Conservation (phyloP, 495 filamentous ascomycete species). For the Barbatosphaeria neglecta region DNA sequence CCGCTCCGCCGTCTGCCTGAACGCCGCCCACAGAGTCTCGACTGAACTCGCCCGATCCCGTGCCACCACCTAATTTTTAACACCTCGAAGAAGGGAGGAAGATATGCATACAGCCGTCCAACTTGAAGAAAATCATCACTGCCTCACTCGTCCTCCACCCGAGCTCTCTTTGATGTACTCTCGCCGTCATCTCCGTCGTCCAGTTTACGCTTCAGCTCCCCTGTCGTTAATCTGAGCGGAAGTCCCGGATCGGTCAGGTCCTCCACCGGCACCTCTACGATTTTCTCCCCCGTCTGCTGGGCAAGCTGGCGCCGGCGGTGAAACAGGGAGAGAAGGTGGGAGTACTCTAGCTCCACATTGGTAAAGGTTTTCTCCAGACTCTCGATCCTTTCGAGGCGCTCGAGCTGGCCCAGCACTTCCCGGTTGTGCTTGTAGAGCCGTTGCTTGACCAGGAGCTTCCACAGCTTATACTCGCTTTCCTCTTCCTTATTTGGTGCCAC, state of each 20-base stretch:
- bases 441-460: constrained; percentile 74
- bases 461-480: constrained; percentile 55
- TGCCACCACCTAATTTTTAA: too few relatives aligned
- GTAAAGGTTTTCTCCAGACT: constrained; percentile 69
- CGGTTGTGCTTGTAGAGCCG: constrained; percentile 68
- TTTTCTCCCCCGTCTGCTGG: background rate
- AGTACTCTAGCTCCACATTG: constrained; percentile 75
- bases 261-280: too few relatives aligned
- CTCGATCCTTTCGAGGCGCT: constrained; percentile 60
- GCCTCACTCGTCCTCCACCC: constrained; percentile 22
- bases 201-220: constrained; percentile 17
- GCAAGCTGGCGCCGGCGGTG: constrained; percentile 12
- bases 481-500: constrained; percentile 18
- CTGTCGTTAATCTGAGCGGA: background rate
- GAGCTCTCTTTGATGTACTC: too few relatives aligned
- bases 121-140: too few relatives aligned
- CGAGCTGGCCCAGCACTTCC: constrained; percentile 67
- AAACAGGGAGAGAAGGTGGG: constrained; percentile 43
- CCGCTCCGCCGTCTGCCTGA: too few relatives aligned
- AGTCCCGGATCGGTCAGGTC: constrained; percentile 8
- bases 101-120: too few relatives aligned
- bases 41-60: too few relatives aligned
- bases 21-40: too few relatives aligned
- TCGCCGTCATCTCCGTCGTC: constrained; percentile 6
- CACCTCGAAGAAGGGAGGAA: too few relatives aligned